phyloP scores from a whole-genome alignment of 2,329 filamentous ascomycete species.

The Xylariaceae sp. region DNA sequence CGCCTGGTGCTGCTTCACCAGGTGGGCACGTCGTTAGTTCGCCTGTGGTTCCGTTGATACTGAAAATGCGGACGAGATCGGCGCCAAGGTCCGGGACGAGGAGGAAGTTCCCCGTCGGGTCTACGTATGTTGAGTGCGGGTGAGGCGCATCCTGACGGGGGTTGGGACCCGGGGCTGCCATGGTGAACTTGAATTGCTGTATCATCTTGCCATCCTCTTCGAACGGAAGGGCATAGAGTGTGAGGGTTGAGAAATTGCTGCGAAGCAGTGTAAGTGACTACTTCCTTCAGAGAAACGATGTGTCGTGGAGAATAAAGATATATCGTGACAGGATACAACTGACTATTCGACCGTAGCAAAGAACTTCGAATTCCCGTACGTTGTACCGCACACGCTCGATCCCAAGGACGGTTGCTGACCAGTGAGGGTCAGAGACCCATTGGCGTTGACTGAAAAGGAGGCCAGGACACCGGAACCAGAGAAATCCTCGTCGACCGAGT shows the following conservation, averaged over 20 bases:
- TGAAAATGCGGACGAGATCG: slow-evolving; percentile 49
- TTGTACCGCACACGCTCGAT: slow-evolving; percentile 37
- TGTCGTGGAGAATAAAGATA: too few species aligned
- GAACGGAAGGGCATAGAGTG: slow-evolving; percentile 40
- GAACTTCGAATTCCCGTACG: slow-evolving; percentile 38
- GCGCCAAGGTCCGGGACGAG: slow-evolving; percentile 50
- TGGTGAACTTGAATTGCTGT: slow-evolving; percentile 38
- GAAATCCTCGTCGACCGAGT: slow-evolving; percentile 36
- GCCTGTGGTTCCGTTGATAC: slow-evolving; percentile 41
- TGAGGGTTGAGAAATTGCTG: slow-evolving; percentile 39
- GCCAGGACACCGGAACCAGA: slow-evolving; percentile 34
- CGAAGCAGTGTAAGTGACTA: slow-evolving; percentile 12
- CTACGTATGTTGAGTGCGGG: slow-evolving; percentile 47
- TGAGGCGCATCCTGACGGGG: slow-evolving; percentile 51
- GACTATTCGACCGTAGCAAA: slow-evolving; percentile 43
- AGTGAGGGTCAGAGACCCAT: slow-evolving; percentile 31
- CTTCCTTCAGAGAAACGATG: neutral
- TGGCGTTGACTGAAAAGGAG: slow-evolving; percentile 30
- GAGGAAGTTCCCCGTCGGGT: slow-evolving; percentile 44
- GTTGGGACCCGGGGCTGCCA: slow-evolving; percentile 38
- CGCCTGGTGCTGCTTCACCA: slow-evolving; percentile 39
- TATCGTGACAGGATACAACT: slow-evolving; percentile 6
- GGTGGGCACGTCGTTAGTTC: slow-evolving; percentile 41
- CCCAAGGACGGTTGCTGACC: slow-evolving; percentile 32
- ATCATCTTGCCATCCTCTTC: slow-evolving; percentile 26